A percentile compares a stretch with the other conserved stretches of the same genome.
These are phyloP conservation scores for Phytophthora podocarpi DNA, from an alignment of 352 stramenopile species.

Conservation along the genomic window DNA sequence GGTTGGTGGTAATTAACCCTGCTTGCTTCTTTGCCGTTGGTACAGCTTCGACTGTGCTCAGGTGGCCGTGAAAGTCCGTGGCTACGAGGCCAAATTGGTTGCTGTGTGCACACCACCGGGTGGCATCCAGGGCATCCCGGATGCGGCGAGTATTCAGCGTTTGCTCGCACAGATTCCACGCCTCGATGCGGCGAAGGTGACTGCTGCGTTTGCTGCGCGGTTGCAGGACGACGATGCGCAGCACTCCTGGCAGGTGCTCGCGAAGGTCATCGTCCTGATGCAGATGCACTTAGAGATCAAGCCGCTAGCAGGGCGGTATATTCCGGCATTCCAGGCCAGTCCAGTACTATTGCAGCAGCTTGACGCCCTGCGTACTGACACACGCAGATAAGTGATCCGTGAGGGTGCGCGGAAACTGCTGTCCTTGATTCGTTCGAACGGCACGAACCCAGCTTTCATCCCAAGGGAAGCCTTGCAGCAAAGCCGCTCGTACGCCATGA, in stretches of 20 bases:
- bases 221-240: constrained; percentile 36
- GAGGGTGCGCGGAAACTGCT: constrained; percentile 60
- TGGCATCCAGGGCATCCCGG: constrained; percentile 61
- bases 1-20: too few species aligned
- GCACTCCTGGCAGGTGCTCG: constrained; percentile 54
- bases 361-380: constrained; percentile 37
- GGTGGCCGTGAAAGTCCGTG: constrained; percentile 13
- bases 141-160: constrained; percentile 46
- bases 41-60: constrained; percentile 35
- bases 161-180: constrained; percentile 46
- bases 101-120: constrained; percentile 49
- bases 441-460: constrained; percentile 44
- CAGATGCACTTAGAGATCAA: constrained; percentile 58
- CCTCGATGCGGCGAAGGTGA: constrained; percentile 41
- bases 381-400: constrained; percentile 50
- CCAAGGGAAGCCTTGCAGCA: constrained; percentile 25
- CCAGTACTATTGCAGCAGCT: constrained; percentile 32
- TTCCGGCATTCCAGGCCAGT: constrained; percentile 37
- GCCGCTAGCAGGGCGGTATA: constrained; percentile 36
- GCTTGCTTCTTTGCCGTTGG: too few species aligned
- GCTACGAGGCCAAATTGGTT: constrained; percentile 58
- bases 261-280: constrained; percentile 62
- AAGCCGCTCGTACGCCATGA: constrained; percentile 40
- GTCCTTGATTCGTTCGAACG: constrained; percentile 63
- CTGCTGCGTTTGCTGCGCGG: constrained; percentile 37